phyloP scores from a whole-genome alignment of 345 rosid species.

The Bretschneidera sinensis region DNA sequence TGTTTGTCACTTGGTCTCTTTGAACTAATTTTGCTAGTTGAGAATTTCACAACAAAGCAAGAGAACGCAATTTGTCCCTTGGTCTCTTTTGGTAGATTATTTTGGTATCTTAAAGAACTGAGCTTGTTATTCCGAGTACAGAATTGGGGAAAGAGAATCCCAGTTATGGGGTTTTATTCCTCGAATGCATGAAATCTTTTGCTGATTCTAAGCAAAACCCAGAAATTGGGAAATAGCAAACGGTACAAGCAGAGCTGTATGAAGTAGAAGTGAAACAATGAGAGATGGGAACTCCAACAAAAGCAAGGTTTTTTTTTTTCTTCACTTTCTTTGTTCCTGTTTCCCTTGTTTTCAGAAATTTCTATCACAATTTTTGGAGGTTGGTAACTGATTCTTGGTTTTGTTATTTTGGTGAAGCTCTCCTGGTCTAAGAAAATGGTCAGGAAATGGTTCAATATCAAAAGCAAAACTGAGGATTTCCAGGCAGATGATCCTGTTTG shows the following conservation, averaged over 20 bases:
- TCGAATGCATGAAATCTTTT: slow-evolving; percentile 15
- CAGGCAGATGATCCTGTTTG: slow-evolving; percentile 70
- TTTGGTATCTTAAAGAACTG: slow-evolving; percentile 4
- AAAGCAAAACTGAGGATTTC: slow-evolving; percentile 79
- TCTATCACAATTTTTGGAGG: too few relatives aligned
- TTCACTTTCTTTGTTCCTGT: slow-evolving; percentile 3
- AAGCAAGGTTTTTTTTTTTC: slow-evolving; percentile 64
- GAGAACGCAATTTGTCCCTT: slow-evolving; percentile 23
- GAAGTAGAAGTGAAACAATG: slow-evolving; percentile 57
- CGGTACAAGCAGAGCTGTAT: slow-evolving; percentile 24
- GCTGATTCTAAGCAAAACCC: slow-evolving; percentile 20
- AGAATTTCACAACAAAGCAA: slow-evolving; percentile 18
- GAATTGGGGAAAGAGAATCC: slow-evolving; percentile 16
- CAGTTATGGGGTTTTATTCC: slow-evolving; percentile 11
- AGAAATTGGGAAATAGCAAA: slow-evolving; percentile 17
- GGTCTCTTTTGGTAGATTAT: slow-evolving; percentile 6
- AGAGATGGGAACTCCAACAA: slow-evolving; percentile 77
- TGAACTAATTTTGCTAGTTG: background rate
- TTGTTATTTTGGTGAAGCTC: slow-evolving; percentile 47
- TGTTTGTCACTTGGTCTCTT: slow-evolving; percentile 15
- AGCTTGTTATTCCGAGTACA: slow-evolving; percentile 12
- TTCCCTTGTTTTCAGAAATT: slow-evolving; percentile 12
- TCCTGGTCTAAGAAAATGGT: slow-evolving; percentile 95
- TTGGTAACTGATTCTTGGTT: slow-evolving; percentile 9
- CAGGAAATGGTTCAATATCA: slow-evolving; percentile 90